Evolutionary conservation across 1,284 basidiomycete genomes (phyloP), one percentile per base, ranked within the genome.

Genomic region (Peniophora sp.): DNA sequence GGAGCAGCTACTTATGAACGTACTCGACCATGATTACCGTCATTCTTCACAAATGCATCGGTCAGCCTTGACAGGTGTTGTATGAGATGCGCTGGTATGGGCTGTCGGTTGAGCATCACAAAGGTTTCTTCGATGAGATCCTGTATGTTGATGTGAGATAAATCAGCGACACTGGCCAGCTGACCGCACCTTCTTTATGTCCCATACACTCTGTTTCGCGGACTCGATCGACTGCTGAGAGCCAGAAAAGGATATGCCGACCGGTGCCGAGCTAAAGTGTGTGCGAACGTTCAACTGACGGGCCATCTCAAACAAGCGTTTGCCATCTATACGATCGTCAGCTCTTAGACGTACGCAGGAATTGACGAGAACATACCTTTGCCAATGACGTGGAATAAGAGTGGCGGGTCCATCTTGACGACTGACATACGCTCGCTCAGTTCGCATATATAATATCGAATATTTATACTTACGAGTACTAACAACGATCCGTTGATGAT

Each of bases 21-120:
- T 32, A 32, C 27, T 32, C 27, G 27, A 12, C 27, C 27, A 6
- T 5, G 12, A 32, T 32, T 32, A 12, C 27, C 72, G 27, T 72
- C 60, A 52, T 74, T 75, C 58, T 84, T 79, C 11, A 80, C 63
- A 55, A 81, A 80, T 1, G 81, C 85, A 47, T 76, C 77, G 11
- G 83, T 73, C 25, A 79, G 53, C 51, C 83, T 78, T n/a, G 86
- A 88, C 56, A 89, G 77, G 23, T 73, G 73, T 55, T 81, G 79
- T 5, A 84, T 57, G 12, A 79, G 58, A 55, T 77, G 73, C 6
- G 64, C 55, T 1, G 65, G 66, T 23, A 85, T 61, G 11, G 67
- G 64, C 49, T 59, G 61, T 39, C 65, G 59, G 1, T 70, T 65
- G n/a, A 79, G 81, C 20, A 84, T 63, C 50, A 70, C 63, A 44